Evolutionary conservation across 768 basidiomycete species (phyloP).

Genomic region (Paxillus involutus): DNA sequence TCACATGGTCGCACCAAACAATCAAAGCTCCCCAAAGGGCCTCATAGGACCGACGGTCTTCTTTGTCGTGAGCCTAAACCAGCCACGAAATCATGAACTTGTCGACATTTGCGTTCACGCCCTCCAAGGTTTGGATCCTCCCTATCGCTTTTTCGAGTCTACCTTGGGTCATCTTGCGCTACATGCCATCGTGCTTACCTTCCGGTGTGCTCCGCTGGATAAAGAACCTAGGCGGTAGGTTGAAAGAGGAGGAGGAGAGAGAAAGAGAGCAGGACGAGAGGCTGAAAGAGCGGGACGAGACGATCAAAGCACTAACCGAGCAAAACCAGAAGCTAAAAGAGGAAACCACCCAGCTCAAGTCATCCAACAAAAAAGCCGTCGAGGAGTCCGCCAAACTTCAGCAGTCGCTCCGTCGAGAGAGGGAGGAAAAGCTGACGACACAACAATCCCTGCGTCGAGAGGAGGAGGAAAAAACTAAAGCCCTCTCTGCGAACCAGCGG

Average conservation of each 20-base stretch:
- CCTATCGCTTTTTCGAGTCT: constrained; percentile 30
- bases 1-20: constrained; percentile 29
- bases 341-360: constrained; percentile 14
- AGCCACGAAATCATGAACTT: constrained; percentile 27
- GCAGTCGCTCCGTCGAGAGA: constrained; percentile 18
- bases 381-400: constrained; percentile 13
- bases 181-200: constrained; percentile 7
- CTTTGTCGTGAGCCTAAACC: constrained; percentile 19
- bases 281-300: constrained; percentile 18
- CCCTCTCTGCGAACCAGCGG: constrained; percentile 11
- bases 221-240: constrained; percentile 1
- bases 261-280: constrained; percentile 12
- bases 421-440: constrained; percentile 11
- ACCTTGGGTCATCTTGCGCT: constrained; percentile 21
- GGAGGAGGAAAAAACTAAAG: constrained; percentile 19
- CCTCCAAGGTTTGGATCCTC: constrained; percentile 27
- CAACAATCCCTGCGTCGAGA: constrained; percentile 21
- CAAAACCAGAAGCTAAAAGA: constrained; percentile 19
- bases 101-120: constrained; percentile 25
- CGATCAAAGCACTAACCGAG: constrained; percentile 1
- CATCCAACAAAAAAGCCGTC: constrained; percentile 1
- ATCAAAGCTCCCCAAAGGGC: constrained; percentile 8
- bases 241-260: constrained; percentile 22
- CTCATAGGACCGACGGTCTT: constrained; percentile 26
- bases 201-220: not conserved